Conservation (phyloP, 495 filamentous ascomycete species). For the Penicillium goetzii region DNA sequence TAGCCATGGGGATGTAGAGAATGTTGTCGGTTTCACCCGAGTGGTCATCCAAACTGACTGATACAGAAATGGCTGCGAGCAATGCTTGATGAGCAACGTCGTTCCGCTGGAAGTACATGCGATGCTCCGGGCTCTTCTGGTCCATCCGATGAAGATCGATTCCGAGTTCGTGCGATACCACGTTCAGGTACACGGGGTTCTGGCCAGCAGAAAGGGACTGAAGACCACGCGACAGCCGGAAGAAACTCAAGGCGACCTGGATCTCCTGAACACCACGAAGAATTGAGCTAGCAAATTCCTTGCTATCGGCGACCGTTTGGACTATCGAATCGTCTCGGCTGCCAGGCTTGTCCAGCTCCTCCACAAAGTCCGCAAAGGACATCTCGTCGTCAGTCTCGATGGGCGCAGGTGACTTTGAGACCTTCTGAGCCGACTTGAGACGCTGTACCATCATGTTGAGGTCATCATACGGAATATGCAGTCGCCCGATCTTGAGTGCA, state of each 20-base stretch:
- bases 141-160: slow-evolving; percentile 93
- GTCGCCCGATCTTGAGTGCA: slow-evolving; percentile 83
- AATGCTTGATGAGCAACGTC: slow-evolving; percentile 96
- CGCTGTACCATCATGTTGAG: slow-evolving; percentile 62
- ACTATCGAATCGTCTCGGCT: slow-evolving; percentile 75
- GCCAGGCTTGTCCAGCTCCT: slow-evolving; percentile 75
- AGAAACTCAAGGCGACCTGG: slow-evolving; percentile 92
- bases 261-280: slow-evolving; percentile 93
- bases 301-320: slow-evolving; percentile 88
- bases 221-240: slow-evolving; percentile 81
- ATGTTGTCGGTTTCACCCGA: slow-evolving; percentile 82
- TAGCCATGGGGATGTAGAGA: slow-evolving; percentile 96
- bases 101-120: slow-evolving; percentile 96
- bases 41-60: slow-evolving; percentile 87
- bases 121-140: slow-evolving; percentile 89
- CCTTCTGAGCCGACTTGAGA: slow-evolving; percentile 45
- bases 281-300: slow-evolving; percentile 87
- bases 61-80: slow-evolving; percentile 87
- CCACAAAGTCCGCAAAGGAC: slow-evolving; percentile 73
- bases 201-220: slow-evolving; percentile 65
- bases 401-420: slow-evolving; percentile 39
- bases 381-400: slow-evolving; percentile 56
- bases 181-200: slow-evolving; percentile 74
- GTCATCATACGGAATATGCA: slow-evolving; percentile 92
- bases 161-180: slow-evolving; percentile 94